Percentiles rank a stretch among this genome's conserved stretches.
phyloP scores from a whole-genome alignment of 768 basidiomycete species.

The Calocybe gangraenosa region DNA sequence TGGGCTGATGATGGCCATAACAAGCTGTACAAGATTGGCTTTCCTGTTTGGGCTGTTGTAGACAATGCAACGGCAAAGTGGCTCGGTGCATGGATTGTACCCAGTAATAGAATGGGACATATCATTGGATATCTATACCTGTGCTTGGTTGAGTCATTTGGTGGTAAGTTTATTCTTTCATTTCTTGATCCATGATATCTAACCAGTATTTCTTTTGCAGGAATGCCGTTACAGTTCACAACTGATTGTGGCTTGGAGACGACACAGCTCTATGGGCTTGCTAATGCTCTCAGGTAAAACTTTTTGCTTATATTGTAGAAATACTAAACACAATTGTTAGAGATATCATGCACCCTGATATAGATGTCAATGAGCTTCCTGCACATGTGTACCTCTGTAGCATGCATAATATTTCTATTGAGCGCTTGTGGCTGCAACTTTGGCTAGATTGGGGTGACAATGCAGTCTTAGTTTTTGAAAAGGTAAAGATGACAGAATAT shows the following conservation, averaged over 20 bases:
- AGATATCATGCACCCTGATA: conserved; percentile 22
- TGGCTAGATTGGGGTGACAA: conserved; percentile 28
- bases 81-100: conserved; percentile 10
- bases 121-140: conserved; percentile 22
- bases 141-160: conserved; percentile 21
- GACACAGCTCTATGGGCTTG: conserved; percentile 24
- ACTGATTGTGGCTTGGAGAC: conserved; percentile 36
- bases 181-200: not conserved
- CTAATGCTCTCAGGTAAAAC: conserved; percentile 25
- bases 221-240: conserved; percentile 10
- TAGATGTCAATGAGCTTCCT: conserved; percentile 18
- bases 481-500: conserved; percentile 20
- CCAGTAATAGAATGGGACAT: conserved; percentile 3
- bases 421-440: conserved; percentile 30
- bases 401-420: conserved; percentile 30
- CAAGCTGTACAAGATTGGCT: conserved; percentile 35
- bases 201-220: not conserved
- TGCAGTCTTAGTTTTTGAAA: conserved; percentile 19
- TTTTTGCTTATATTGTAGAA: not conserved
- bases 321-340: not conserved
- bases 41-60: conserved; percentile 27
- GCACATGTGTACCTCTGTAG: conserved; percentile 27
- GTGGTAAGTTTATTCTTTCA: conserved; percentile 18
- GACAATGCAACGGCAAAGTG: conserved; percentile 7
- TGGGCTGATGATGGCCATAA: conserved; percentile 24